Conservation (phyloP, 345 rosid species). For the Eucalyptus marginata region DNA sequence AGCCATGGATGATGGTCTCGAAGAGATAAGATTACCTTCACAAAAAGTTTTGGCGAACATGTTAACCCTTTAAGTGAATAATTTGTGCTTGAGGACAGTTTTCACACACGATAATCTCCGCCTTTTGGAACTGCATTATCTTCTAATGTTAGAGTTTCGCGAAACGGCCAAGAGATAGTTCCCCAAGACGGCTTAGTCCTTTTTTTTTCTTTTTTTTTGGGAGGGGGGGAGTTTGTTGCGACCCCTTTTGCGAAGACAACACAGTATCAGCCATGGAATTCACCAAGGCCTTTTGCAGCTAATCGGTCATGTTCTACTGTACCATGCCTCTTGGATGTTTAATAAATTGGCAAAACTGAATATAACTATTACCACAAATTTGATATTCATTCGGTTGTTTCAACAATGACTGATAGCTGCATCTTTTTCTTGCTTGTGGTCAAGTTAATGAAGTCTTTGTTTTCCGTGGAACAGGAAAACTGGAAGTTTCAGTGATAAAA, state of each 20-base stretch:
- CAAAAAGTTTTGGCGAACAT: not conserved
- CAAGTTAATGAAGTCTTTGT: not conserved
- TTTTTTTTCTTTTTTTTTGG: rapidly evolving
- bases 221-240: not conserved
- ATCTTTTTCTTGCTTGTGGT: not conserved
- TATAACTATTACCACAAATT: not conserved
- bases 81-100: not conserved
- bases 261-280: not conserved
- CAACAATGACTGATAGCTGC: not conserved
- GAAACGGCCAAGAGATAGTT: not conserved
- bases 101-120: not conserved
- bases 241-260: not conserved
- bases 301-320: not conserved
- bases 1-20: not conserved
- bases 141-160: not conserved
- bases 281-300: not conserved
- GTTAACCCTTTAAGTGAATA: not conserved
- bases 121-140: not conserved
- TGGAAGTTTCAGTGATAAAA: not conserved
- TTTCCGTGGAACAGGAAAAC: not conserved
- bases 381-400: not conserved
- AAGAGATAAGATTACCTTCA: not conserved
- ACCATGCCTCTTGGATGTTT: not conserved
- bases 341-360: not conserved
- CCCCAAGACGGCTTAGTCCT: not conserved